These are phyloP conservation scores for Chrysanthemum makinoi DNA, from an alignment of 129 eudicot species.

Conservation along the genomic window DNA sequence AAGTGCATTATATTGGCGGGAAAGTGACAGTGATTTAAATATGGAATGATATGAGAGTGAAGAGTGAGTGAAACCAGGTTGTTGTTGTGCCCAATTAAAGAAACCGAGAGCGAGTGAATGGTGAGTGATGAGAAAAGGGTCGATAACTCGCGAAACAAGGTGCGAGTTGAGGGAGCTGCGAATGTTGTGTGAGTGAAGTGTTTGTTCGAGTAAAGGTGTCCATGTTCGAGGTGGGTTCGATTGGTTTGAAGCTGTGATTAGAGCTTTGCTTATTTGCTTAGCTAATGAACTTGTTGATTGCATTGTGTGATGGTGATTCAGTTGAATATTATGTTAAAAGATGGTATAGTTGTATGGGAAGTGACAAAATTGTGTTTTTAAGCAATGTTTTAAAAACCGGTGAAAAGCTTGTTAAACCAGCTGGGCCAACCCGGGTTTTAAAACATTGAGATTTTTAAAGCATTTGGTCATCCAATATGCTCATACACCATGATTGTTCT, in stretches of 20 bases:
- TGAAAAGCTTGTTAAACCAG: too few species aligned
- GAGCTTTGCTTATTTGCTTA: constrained; percentile 51
- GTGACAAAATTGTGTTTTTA: too few species aligned
- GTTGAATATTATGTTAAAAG: too few species aligned
- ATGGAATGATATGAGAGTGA: constrained; percentile 59
- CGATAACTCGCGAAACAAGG: constrained; percentile 78
- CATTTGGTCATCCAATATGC: too few species aligned
- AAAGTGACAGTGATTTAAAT: constrained; percentile 62
- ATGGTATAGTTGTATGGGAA: too few species aligned
- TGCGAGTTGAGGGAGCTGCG: constrained; percentile 63
- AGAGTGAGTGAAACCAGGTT: constrained; percentile 70
- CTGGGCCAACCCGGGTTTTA: too few species aligned
- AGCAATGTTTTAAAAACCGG: too few species aligned
- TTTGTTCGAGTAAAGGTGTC: constrained; percentile 69
- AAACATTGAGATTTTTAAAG: too few species aligned
- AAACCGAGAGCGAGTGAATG: constrained; percentile 83
- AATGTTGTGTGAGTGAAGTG: constrained; percentile 59
- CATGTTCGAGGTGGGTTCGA: constrained; percentile 45
- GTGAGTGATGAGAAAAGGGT: constrained; percentile 70
- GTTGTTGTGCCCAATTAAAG: constrained; percentile 96
- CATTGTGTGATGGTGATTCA: too few species aligned
- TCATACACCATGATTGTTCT: too few species aligned
- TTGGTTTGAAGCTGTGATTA: constrained; percentile 50
- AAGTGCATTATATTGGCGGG: constrained; percentile 60
- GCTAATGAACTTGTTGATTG: constrained; percentile 34